Base-by-base conservation (phyloP, 2,329 filamentous ascomycete genomes). In the Alternaria metachromatica region DNA sequence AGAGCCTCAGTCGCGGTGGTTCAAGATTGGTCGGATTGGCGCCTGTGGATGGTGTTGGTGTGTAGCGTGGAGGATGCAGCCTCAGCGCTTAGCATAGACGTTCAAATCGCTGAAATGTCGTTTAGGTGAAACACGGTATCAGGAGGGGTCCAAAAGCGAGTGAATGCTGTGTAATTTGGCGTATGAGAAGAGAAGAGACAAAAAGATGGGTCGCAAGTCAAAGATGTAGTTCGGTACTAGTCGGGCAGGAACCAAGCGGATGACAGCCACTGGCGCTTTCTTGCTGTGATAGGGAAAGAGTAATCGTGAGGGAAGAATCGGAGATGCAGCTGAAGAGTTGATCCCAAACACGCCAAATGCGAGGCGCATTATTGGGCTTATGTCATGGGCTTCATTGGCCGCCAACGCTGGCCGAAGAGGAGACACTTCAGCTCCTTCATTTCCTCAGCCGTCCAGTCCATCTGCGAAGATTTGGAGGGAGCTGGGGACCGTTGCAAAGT, bases 11-110 rank as follows among this genome's bases (percentile, higher is more conserved):
- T 53, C 56, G 58, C 48, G 48, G 62, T 53, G 12, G 65, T 59
- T 23, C 64, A 68, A 71, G 74, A 78, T 76, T 79, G 76, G 76
- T 66, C 65, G 61, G 64, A 64, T 77, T 78, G 72, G 71, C 72
- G 72, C 71, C 67, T 65, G 73, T 69, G 65, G 65, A 64, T 66
- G 68, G 69, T 65, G 72, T 60, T 67, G 65, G 57, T 50, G 59
- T 64, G 66, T 66, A 70, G 68, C 64, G 67, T 61, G 64, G 65
- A 69, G 63, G 63, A 72, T 64, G 67, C 62, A 70, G 74, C 65
- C 74, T 71, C 67, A 69, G 77, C 76, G 77, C 76, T 75, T 78
- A 77, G 68, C 67, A 73, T 64, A 65, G 67, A 63, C 53, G 61
- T 68, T 60, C 58, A 68, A 74, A 69, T 75, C 70, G 74, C 60